Conservation (phyloP, 1,139 yeast genomes). For the Groenewaldozyma auringiensis region DNA sequence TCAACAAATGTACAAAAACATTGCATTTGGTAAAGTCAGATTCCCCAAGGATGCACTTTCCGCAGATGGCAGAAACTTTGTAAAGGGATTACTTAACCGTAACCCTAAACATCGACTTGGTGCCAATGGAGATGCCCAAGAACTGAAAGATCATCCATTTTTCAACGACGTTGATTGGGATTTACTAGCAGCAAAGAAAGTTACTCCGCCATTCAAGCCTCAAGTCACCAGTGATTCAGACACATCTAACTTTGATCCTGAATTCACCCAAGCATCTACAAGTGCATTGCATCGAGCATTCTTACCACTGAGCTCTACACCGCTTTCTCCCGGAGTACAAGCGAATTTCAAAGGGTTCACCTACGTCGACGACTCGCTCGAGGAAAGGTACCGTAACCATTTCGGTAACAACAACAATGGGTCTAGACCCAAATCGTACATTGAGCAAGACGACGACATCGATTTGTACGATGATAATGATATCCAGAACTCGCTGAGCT, state of each 20-base stretch:
- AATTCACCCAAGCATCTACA: constrained; percentile 87
- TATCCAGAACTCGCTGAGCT: constrained; percentile 27
- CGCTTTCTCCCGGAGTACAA: constrained; percentile 88
- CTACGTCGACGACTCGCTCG: constrained; percentile 92
- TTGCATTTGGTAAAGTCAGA: constrained; percentile 94
- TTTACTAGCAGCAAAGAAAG: constrained; percentile 61
- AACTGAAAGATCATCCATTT: constrained; percentile 82
- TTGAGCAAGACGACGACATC: constrained; percentile 28
- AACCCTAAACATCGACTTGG: constrained; percentile 94
- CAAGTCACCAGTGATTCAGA: constrained; percentile 85
- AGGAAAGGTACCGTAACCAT: constrained; percentile 54
- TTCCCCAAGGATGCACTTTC: constrained; percentile 93
- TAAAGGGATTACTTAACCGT: constrained; percentile 86
- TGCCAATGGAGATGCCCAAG: constrained; percentile 84
- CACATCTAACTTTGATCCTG: constrained; percentile 95
- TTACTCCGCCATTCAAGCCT: constrained; percentile 98
- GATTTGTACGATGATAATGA: constrained; percentile 34
- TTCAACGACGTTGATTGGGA: constrained; percentile 90
- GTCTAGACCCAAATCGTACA: constrained; percentile 19
- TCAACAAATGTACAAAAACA: constrained; percentile 97
- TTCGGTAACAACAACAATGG: constrained; percentile 5
- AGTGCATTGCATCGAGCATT: constrained; percentile 64
- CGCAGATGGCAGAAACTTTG: constrained; percentile 87
- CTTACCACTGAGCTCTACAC: constrained; percentile 59
- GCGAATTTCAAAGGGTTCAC: constrained; percentile 95